Evolutionary conservation across 2,329 filamentous ascomycete species (phyloP), one percentile per base, ranked within the genome.

Genomic region (Pyricularia sp.): DNA sequence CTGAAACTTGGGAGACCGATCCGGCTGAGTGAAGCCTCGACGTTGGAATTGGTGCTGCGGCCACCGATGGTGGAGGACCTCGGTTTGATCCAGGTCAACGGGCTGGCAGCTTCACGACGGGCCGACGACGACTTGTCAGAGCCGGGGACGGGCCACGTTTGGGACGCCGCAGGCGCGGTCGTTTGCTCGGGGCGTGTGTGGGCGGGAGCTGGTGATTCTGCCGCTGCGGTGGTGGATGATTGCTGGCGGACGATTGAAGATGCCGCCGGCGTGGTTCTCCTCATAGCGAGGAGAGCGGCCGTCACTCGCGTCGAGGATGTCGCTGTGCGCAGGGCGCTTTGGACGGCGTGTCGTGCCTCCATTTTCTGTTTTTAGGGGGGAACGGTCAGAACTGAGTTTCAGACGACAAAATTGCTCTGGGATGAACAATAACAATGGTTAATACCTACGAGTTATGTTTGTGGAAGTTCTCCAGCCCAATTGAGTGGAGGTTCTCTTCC

Each of bases 331-430:
- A 68, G n/a, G 67, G 55, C 67, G 61, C 33, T 42, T 55, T 64
- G 67, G 67, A 65, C 23, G 36, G 63, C 67, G 67, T 55, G 67
- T 50, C 67, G 61, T 36, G 36, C 59, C 59, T 68, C 67, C 61
- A 65, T 68, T 66, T 25, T n/a, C 65, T 66, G 65, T 4, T 42
- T 42, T 42, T 42, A 5, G 33, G 33, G 3, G 17, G 4, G 20
- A 5, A 55, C 6, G 42, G 20, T 55, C 42, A 55, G 20, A n/a
- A n/a, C 20, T 55, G 20, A n/a, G 20, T n/a, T 5, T 55, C 42
- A 55, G 6, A 55, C 4, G 9, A 23, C 42, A 9, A 9, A 55
- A 55, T 10, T n/a, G 42, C 20, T 55, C 14, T 6, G 17, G 20
- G 4, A 10, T 50, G 2, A n/a, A 10, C 17, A 55, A 6, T n/a